Evolutionary conservation across 2,329 filamentous ascomycete genomes (phyloP), one percentile per base, ranked within the genome.

Genomic region (Penicillium sp.): DNA sequence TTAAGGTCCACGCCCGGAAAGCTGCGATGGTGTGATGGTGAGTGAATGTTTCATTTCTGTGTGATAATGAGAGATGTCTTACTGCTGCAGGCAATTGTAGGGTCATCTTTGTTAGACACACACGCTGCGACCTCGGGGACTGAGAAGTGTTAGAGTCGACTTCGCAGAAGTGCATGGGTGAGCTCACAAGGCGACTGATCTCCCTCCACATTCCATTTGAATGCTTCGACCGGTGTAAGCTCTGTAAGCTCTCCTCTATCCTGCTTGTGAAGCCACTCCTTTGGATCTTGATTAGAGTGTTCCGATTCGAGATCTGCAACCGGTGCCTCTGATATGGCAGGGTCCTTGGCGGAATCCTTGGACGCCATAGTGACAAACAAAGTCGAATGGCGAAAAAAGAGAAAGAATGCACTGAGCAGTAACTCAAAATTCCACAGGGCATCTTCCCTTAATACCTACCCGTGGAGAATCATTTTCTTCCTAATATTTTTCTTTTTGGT

Each of bases 71-170:
- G 54, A 59, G 57, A 18, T 27, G 1, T 22, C 39, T 27, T 27
- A 72, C 70, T 73, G 38, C 63, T 73, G 59, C 70, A 73, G 2
- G 64, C 58, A 11, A 67, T 62, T 6, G 40, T 69, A 7, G 70
- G 65, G 36, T 71, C 68, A 55, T 72, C 70, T 16, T 67, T 73
- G 40, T 73, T 73, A 1, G 66, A 58, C 1, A 73, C 71, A 61
- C 71, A 73, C 32, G 71, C 68, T 11, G 71, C 71, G 29, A 74
- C 71, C 52, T 74, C 71, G 9, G 71, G 71, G 47, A 74, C 71
- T 73, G 46, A 27, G 47, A 4, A 16, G 34, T 14, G 27, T 60
- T 21, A 57, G 18, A 52, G 31, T n/a, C n/a, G 2, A n/a, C 13
- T 14, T 3, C 18, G 31, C 4, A 10, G 8, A 24, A 13, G 18